Evolutionary conservation across 495 filamentous ascomycete genomes (phyloP).

Genomic region (Aspergillus funiculosus): DNA sequence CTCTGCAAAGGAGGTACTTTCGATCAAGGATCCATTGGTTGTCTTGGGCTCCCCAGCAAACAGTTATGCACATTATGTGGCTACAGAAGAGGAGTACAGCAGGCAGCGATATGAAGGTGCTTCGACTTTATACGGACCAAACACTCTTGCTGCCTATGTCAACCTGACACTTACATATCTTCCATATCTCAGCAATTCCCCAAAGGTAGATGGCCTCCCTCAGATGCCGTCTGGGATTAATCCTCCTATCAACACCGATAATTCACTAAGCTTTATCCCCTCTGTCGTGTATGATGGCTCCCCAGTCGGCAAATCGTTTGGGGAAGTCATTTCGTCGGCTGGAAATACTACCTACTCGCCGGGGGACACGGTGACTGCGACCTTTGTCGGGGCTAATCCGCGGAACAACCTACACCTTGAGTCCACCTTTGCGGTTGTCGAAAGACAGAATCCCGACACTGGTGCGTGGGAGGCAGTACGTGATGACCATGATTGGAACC

Average conservation of each 20-base stretch:
- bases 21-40: slow-evolving; percentile 56
- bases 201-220: slow-evolving; percentile 42
- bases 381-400: slow-evolving; percentile 86
- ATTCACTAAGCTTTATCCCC: slow-evolving; percentile 73
- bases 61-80: slow-evolving; percentile 92
- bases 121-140: slow-evolving; percentile 89
- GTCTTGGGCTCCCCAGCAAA: slow-evolving; percentile 94
- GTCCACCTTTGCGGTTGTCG: slow-evolving; percentile 73
- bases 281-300: slow-evolving; percentile 70
- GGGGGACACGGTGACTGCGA: slow-evolving; percentile 54
- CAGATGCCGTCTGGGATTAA: slow-evolving; percentile 50
- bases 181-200: slow-evolving; percentile 52
- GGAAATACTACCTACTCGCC: slow-evolving; percentile 42
- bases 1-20: slow-evolving; percentile 45
- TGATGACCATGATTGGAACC: slow-evolving; percentile 71
- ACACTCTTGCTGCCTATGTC: slow-evolving; percentile 85
- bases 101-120: slow-evolving; percentile 95
- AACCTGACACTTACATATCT: slow-evolving; percentile 71
- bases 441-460: slow-evolving; percentile 49
- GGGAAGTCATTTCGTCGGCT: slow-evolving; percentile 62
- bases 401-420: slow-evolving; percentile 79
- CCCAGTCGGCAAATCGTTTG: slow-evolving; percentile 67
- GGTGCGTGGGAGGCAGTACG: slow-evolving; percentile 60
- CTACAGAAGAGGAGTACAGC: slow-evolving; percentile 85
- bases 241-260: slow-evolving; percentile 79